phyloP scores from a whole-genome alignment of 163 green algal species.

The Volvox carteri region DNA sequence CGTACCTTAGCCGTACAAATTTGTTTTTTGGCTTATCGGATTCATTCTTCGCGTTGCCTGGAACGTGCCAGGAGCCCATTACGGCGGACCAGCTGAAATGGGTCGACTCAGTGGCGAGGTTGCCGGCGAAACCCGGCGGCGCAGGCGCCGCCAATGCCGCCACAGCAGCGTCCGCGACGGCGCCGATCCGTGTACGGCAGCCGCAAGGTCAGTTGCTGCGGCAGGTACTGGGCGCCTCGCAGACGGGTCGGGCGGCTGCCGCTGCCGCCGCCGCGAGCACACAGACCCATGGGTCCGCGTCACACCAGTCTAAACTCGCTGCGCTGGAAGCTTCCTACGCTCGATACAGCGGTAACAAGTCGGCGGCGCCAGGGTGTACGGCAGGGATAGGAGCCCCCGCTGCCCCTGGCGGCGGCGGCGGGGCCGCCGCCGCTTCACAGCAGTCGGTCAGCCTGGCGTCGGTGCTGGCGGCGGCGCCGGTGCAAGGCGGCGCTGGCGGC shows the following conservation, averaged over 20 bases:
- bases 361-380: too few species aligned
- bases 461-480: not conserved
- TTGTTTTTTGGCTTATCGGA: too few species aligned
- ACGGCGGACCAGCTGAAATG: slow-evolving; percentile 6
- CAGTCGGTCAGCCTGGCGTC: not conserved
- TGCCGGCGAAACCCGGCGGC: not conserved
- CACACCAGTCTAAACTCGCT: not conserved
- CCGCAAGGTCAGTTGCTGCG: slow-evolving; percentile 24
- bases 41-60: too few species aligned
- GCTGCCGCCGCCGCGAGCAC: not conserved
- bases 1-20: too few species aligned
- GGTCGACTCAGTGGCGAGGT: not conserved
- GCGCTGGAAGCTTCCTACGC: slow-evolving; percentile 3
- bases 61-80: slow-evolving; percentile 35
- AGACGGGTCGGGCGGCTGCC: not conserved
- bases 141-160: not conserved
- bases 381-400: not conserved
- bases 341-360: not conserved
- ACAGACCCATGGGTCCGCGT: not conserved
- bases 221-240: not conserved
- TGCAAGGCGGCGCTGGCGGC: not conserved
- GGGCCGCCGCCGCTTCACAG: not conserved
- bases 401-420: not conserved
- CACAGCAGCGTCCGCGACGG: not conserved
- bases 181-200: too few species aligned